Conservation (phyloP, 306 rosid species). For the Abrus precatorius region DNA sequence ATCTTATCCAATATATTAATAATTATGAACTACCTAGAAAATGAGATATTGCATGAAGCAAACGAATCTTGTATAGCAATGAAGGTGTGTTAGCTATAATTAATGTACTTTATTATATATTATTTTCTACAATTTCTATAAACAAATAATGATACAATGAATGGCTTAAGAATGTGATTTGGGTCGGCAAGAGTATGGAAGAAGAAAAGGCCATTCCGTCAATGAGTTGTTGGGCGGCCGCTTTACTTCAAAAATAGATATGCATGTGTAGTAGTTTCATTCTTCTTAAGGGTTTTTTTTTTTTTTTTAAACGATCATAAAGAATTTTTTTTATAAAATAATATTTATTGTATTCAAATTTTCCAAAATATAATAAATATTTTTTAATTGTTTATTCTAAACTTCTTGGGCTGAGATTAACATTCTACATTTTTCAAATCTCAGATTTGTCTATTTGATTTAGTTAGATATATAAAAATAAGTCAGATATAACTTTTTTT, state of each 20-base stretch:
- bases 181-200: slow-evolving; percentile 18
- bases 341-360: too few species aligned
- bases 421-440: too few species aligned
- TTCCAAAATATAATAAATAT: too few species aligned
- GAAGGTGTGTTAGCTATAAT: too few species aligned
- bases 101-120: neutral
- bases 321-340: too few species aligned
- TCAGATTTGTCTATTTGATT: too few species aligned
- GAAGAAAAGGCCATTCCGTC: slow-evolving; percentile 33
- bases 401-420: too few species aligned
- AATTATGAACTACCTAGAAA: too few species aligned
- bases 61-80: neutral
- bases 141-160: slow-evolving; percentile 10
- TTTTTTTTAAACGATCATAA: neutral
- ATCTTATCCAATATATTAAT: too few species aligned
- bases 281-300: neutral
- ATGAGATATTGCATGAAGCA: slow-evolving; percentile 26
- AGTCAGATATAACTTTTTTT: too few species aligned
- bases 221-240: slow-evolving; percentile 37
- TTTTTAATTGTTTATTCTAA: too few species aligned
- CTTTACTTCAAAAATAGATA: slow-evolving; percentile 47
- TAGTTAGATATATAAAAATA: too few species aligned
- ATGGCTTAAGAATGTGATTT: slow-evolving; percentile 15
- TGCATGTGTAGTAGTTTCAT: neutral
- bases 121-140: slow-evolving; percentile 15